Base-by-base conservation (phyloP, 495 filamentous ascomycete species). In the Aspergillus coremiiformis region DNA sequence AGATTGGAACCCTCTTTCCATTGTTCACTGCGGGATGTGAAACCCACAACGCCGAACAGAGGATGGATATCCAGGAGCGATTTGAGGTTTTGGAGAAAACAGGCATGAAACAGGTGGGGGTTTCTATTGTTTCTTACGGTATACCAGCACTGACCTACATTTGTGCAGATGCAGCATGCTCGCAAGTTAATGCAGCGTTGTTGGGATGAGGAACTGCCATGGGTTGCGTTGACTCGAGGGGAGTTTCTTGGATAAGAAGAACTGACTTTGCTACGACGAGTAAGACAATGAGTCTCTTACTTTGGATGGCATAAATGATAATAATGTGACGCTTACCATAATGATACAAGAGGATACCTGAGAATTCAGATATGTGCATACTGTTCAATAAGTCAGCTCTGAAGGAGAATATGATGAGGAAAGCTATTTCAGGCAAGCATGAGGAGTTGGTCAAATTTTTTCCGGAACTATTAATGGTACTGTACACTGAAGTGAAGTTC, bases 11-110 rank as follows among this genome's bases (percentile, higher is more conserved):
- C 5, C 61, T 95, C 42, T 91, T 94, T 48, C 89, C 89, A 1
- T 78, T 94, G 66, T 93, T 94, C 66, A 86, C 85, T 8, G 89
- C 88, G 5, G 89, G 89, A 1, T 91, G 87, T 60, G 87, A 93
- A 60, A 80, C 83, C 3, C 63, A 69, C 41, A 76, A 83, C 41
- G 52, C 66, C 23, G 62, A 63, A 10, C 79, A 85, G 48, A 70
- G 84, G 32, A 60, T 67, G 19, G 77, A 81, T 53, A 82, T 91
- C 15, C 70, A 88, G 58, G 77, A 82, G 54, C 69, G 89, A 43
- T 75, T 95, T 64, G 74, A 77, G 61, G 76, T 76, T 39, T 74
- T 91, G 17, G 89, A 93, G 68, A 78, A 79, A 23, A 82, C 80
- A 51, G 89, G 89, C 0, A 81, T 95, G 80, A 87, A 81, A 44